Evolutionary conservation across 495 filamentous ascomycete genomes (phyloP).

Genomic region (Mytilinidion resinicola): DNA sequence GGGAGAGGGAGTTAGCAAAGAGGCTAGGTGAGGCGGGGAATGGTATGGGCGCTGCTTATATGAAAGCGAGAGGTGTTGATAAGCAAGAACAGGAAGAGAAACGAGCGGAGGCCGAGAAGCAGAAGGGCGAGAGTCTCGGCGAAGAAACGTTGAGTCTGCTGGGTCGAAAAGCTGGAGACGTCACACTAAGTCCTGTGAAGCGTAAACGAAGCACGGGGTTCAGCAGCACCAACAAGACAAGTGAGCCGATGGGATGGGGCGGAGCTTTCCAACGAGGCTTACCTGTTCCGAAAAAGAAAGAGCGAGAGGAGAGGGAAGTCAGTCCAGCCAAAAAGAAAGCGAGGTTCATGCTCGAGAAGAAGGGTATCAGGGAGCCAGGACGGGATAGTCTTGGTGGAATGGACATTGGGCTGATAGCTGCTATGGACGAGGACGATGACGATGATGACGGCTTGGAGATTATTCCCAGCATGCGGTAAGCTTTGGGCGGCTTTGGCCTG

Average conservation of each 20-base stretch:
- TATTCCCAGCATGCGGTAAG: conserved; percentile 16
- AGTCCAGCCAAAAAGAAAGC: conserved; percentile 36
- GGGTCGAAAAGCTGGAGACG: conserved; percentile 47
- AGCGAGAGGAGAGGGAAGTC: conserved; percentile 26
- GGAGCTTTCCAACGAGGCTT: conserved; percentile 32
- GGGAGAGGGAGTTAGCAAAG: conserved; percentile 73
- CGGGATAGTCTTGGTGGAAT: conserved; percentile 31
- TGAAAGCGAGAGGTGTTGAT: conserved; percentile 33
- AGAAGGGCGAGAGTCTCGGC: conserved; percentile 29
- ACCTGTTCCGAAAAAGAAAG: conserved; percentile 20
- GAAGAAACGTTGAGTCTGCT: conserved; percentile 53
- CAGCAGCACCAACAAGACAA: conserved; percentile 24
- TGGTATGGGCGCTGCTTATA: conserved; percentile 71
- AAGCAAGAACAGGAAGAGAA: conserved; percentile 1
- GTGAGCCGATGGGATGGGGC: conserved; percentile 38
- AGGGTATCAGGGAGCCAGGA: conserved; percentile 39
- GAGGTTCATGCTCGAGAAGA: conserved; percentile 35
- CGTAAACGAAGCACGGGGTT: conserved; percentile 46
- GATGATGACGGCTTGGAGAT: conserved; percentile 41
- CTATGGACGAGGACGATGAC: conserved; percentile 37
- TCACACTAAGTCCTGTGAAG: conserved; percentile 70
- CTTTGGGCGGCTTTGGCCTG: neutral
- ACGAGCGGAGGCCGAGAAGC: conserved; percentile 5
- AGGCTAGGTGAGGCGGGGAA: conserved; percentile 58
- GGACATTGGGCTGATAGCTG: conserved; percentile 23